Base-by-base conservation (phyloP, 1,284 basidiomycete genomes). In the Trametes sp. region DNA sequence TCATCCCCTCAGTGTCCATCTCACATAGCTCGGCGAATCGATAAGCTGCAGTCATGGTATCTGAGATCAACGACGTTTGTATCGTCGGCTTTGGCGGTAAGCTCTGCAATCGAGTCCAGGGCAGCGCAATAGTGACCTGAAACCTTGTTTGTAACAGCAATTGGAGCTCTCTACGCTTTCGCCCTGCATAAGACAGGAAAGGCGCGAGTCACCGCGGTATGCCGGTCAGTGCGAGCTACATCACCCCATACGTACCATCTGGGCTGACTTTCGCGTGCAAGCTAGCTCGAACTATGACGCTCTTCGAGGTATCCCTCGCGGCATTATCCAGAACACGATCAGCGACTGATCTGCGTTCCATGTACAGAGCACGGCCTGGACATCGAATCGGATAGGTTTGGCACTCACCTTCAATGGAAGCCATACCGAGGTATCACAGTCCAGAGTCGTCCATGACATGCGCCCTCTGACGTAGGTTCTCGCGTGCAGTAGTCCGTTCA, bases 101-200 rank as follows among this genome's bases (percentile, higher is more conserved):
- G 67, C 16, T 41, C 33, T 19, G 10, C 21, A 13, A 13, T 19
- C 16, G 23, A 19, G 3, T 19, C 19, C 5, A 16, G 21, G 5
- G 6, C 23, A 7, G 11, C 19, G 2, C 9, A 29, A 23, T 24
- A 31, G 2, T 45, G 21, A 33, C 19, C 26, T 24, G 31, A 16
- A 4, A 33, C 11, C n/a, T 29, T 14, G 10, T 4, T 36, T n/a
- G 21, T 49, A 1, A 29, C 35, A 76, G 76, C 75, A 8, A 74
- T 77, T 44, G 77, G 77, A 3, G 71, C 75, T 13, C 41, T 77
- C 13, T 78, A 78, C 61, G 72, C 71, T 8, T 76, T 69, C 41
- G 72, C 72, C 10, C 61, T 78, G 1, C 69, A 76, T 38, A 68
- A 67, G 44, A 73, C 72, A 1, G 64, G 65, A 10, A 59, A 60